Base-by-base conservation (phyloP, 108 stramenopile genomes). In the Cyclostephanos invisitatus region DNA sequence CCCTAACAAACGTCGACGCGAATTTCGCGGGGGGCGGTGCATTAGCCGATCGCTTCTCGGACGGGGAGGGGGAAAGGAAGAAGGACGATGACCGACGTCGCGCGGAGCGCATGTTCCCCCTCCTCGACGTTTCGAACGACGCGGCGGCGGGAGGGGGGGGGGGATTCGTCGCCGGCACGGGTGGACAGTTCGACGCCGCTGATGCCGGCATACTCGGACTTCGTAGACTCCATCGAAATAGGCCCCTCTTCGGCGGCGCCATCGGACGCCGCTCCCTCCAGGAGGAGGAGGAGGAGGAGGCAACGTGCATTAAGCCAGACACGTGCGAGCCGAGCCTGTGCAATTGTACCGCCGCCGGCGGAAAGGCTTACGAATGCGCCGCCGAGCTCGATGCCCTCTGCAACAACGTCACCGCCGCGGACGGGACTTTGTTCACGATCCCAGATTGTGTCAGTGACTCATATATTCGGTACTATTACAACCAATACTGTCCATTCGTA, bases 261-360 rank as follows among this genome's bases (percentile, higher is more conserved):
- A 21, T 14, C 32, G 17, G 32, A 11, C 29, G 15, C 0, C 60
- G 60, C 60, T 61, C 37, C 17, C 60, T 61, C 60, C 38, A 61
- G 21, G 36, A 37, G 36, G 21, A 21, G 2, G 18, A 25, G 7
- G 17, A n/a, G 15, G 64, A 51, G 2, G 64, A 21, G 35, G 37
- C 28, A 54, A 67, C 65, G n/a, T 68, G 68, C 35, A 25, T 46
- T 15, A 56, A 58, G 15, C 40, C 68, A 18, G 68, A 68, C 38
- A 68, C 68, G 21, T 68, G 68, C 42, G 68, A 68, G 68, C 68
- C 68, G 15, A 59, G 47, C 38, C 68, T 68, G 9, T 68, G 68
- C 29, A 56, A 21, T 32, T 68, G 68, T 37, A 53, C 53, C 15
- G 68, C 56, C 17, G 58, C 58, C 17, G 57, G 38, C 25, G 40